These are phyloP conservation scores for Straminergon stramineum DNA, from an alignment of 225 moss, liverwort and hornwort species.

Conservation along the genomic window DNA sequence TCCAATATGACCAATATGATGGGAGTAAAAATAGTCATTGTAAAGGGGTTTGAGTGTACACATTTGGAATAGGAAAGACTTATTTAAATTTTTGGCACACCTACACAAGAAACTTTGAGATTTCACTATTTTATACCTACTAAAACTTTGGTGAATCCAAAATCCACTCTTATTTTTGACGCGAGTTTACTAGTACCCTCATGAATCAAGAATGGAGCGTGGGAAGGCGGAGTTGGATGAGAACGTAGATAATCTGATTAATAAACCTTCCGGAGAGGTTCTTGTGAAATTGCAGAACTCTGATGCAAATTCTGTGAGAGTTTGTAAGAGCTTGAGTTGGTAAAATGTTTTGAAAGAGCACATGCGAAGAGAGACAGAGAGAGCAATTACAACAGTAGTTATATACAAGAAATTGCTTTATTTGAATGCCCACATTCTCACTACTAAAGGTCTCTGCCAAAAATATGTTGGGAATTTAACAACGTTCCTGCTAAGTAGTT, in stretches of 20 bases:
- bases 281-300: not conserved
- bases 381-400: not conserved
- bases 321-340: not conserved
- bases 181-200: not conserved
- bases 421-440: not conserved
- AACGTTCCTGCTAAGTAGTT: not conserved
- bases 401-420: not conserved
- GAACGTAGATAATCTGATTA: not conserved
- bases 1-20: not conserved
- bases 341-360: not conserved
- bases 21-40: not conserved
- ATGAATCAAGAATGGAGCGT: not conserved
- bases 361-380: not conserved
- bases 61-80: not conserved
- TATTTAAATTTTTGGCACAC: not conserved
- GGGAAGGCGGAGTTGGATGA: not conserved
- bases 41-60: fast-evolving
- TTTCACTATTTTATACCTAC: not conserved
- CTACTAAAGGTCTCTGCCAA: not conserved
- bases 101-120: not conserved
- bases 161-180: not conserved
- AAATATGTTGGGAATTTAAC: not conserved
- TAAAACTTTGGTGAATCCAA: not conserved
- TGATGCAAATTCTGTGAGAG: not conserved
- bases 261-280: not conserved